Conservation (phyloP, 2,329 filamentous ascomycete genomes). For the Talaromyces sp. region DNA sequence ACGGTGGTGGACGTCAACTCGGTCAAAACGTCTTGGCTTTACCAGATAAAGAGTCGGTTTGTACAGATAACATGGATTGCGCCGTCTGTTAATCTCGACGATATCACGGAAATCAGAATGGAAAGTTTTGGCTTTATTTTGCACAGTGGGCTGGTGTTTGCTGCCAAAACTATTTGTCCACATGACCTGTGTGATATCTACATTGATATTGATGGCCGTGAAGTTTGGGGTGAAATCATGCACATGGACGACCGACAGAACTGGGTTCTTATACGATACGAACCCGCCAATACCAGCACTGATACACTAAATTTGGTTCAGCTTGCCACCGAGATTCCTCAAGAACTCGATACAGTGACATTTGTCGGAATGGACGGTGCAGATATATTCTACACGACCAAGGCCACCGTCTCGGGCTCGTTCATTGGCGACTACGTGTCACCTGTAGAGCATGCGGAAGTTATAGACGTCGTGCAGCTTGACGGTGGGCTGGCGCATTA, state of each 20-base stretch:
- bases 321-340: not conserved
- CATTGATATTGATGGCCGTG: constrained; percentile 15
- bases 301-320: not conserved
- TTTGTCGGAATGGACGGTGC: constrained; percentile 6
- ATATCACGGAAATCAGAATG: not conserved
- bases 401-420: not conserved
- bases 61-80: constrained; percentile 14
- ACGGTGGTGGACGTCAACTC: not conserved
- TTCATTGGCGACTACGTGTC: constrained; percentile 8
- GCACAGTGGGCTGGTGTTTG: not conserved
- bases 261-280: constrained; percentile 11
- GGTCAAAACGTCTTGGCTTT: not conserved
- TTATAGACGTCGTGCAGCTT: constrained; percentile 11
- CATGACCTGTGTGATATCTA: constrained; percentile 15
- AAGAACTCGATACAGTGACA: constrained; percentile 11
- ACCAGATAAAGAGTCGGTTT: constrained; percentile 12
- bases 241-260: constrained; percentile 12
- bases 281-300: constrained; percentile 10
- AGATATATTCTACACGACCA: constrained; percentile 6
- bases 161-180: not conserved
- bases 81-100: constrained; percentile 8
- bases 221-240: constrained; percentile 6
- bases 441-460: constrained; percentile 10
- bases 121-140: constrained; percentile 11
- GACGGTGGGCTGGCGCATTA: not conserved